A percentile compares a stretch with the other conserved stretches of the same genome.
Evolutionary conservation across 257 asterid genomes (phyloP).

Genomic region (Capsicum pubescens): DNA sequence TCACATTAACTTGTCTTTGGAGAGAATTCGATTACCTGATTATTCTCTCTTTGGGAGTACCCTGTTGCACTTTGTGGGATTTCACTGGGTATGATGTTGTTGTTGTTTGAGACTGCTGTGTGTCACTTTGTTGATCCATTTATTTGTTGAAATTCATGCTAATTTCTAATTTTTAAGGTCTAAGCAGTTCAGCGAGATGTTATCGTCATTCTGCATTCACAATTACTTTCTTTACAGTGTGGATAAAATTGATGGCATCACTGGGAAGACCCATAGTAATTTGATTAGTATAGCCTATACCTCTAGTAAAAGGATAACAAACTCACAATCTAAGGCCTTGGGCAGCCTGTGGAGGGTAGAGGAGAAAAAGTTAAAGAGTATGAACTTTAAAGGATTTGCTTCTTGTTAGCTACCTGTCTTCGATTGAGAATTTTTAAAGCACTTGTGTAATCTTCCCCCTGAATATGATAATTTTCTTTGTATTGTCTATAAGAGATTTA

Average conservation of each 20-base stretch:
- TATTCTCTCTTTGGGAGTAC: not conserved
- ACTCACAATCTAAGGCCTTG: not conserved
- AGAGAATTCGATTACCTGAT: not conserved
- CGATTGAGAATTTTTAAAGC: not conserved
- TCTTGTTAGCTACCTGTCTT: not conserved
- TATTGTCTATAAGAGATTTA: not conserved
- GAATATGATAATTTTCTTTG: not conserved
- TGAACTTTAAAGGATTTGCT: not conserved
- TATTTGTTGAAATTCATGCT: not conserved
- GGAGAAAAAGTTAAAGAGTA: not conserved
- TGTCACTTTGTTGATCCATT: conserved; percentile 7
- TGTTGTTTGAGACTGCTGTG: not conserved
- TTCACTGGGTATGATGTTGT: not conserved
- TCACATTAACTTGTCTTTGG: not conserved
- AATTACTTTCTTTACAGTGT: not conserved
- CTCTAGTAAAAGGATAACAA: not conserved
- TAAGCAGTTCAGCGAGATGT: not conserved
- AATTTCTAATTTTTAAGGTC: not conserved
- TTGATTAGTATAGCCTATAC: not conserved
- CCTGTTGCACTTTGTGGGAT: not conserved
- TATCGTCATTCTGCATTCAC: not conserved
- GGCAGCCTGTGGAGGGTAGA: not conserved
- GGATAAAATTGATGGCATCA: not conserved
- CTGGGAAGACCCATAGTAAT: not conserved
- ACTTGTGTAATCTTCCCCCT: not conserved